Percentiles rank a stretch among this genome's conserved stretches.
These are phyloP conservation scores for Lactifluus echinatus DNA, from an alignment of 768 basidiomycete species.

Conservation along the genomic window DNA sequence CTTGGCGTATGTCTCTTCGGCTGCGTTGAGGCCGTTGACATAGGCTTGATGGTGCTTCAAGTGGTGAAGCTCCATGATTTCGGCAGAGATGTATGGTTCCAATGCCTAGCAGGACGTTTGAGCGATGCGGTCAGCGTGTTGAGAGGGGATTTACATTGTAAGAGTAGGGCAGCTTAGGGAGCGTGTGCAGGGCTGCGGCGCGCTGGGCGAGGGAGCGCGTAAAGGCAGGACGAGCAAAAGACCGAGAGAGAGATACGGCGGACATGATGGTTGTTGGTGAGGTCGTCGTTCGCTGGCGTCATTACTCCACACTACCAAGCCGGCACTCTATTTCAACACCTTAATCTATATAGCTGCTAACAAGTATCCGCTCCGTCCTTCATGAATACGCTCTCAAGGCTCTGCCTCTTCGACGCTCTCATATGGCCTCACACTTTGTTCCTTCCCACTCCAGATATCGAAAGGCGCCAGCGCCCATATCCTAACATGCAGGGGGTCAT, in stretches of 20 bases:
- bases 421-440: no score
- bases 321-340: background rate
- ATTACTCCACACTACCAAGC: background rate
- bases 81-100: conserved; percentile 82
- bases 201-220: conserved; percentile 38
- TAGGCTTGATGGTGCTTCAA: conserved; percentile 88
- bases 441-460: background rate
- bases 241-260: background rate
- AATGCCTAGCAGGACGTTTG: conserved; percentile 49
- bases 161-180: conserved; percentile 71
- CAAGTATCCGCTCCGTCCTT: no score
- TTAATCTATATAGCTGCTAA: no score
- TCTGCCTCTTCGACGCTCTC: background rate
- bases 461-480: background rate
- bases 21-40: conserved; percentile 89
- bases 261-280: background rate
- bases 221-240: background rate
- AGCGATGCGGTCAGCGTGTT: conserved; percentile 7
- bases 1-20: conserved; percentile 74
- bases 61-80: conserved; percentile 95
- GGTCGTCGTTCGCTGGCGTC: background rate
- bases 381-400: background rate
- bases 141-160: conserved; percentile 51
- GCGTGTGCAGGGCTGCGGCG: conserved; percentile 48
- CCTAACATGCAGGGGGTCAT: background rate